Evolutionary conservation across 2,329 filamentous ascomycete genomes (phyloP), one percentile per base, ranked within the genome.

Genomic region (Colletotrichum abscissum): DNA sequence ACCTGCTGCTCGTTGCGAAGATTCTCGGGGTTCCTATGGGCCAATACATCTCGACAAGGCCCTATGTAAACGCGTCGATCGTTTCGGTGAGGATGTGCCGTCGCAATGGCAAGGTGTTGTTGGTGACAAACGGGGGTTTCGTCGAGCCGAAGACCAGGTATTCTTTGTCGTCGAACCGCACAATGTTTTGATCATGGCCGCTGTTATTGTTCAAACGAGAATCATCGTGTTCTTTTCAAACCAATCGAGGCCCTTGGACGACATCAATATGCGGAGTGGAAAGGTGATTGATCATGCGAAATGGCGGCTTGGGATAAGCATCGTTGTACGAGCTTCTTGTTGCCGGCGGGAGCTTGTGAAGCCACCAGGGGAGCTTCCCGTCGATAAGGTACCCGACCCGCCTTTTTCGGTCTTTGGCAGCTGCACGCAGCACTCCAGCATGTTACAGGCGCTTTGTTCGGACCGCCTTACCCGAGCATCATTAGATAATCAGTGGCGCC

Each of bases 1-100:
- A 88, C 80, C 89, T 90, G 84, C 91, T 94, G 85, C 88, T 93
- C 78, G 93, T 93, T 80, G 94, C 92, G 86, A 94, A 96, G 82
- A 95, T 92, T 82, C 92, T 92, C 80, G 94, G 94, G 81, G 94
- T 94, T 83, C 93, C 94, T 83, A 95, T 90, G 80, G 94, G 94
- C 94, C 94, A 97, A 89, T 97, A 97, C 94, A 97, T 97, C 88
- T 85, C 87, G 80, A 72, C 74, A 73, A 55, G 30, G 4, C 30
- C 33, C 46, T 62, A 11, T 46, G 42, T 24, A 16, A 24, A 5
- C 22, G 38, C 8, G 33, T 46, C 46, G 28, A 46, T 28, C 19
- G 14, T 22, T 38, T 72, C n/a, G 63, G n/a, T 55, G 38, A 35
- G 22, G 56, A 33, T n/a, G 6, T 63, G 30, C 58, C 62, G 62